phyloP scores from a whole-genome alignment of 1,284 basidiomycete species.

The Tylopilus sp. region DNA sequence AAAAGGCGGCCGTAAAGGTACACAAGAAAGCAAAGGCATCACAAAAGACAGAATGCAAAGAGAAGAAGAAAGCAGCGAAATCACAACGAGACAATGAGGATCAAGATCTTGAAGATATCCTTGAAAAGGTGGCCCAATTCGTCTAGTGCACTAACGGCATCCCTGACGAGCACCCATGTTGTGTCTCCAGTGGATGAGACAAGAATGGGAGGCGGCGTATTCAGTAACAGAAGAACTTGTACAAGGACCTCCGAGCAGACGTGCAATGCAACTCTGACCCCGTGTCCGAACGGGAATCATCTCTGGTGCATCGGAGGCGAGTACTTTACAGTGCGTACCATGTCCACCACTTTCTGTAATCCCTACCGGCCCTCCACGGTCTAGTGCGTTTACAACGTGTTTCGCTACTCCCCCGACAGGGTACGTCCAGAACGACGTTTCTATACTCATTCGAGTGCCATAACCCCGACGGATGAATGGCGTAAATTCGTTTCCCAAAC shows the following conservation, averaged over 20 bases:
- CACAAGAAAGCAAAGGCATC: constrained; percentile 70
- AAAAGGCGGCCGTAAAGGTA: constrained; percentile 58
- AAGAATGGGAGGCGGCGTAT: constrained; percentile 72
- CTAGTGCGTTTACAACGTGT: constrained; percentile 77
- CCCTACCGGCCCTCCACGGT: background rate
- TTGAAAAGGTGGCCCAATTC: constrained; percentile 56
- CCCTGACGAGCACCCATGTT: background rate
- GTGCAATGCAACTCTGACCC: constrained; percentile 76
- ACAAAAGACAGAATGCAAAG: constrained; percentile 68
- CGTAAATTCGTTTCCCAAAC: constrained; percentile 77
- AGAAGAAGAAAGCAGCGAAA: constrained; percentile 53
- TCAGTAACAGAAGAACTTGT: constrained; percentile 74
- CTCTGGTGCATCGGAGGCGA: constrained; percentile 83
- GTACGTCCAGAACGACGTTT: constrained; percentile 26
- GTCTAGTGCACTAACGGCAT: background rate
- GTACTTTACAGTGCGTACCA: constrained; percentile 68
- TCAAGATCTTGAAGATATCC: constrained; percentile 71
- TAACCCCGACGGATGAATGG: constrained; percentile 61
- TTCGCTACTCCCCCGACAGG: constrained; percentile 79
- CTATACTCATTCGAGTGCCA: background rate
- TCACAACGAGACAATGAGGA: constrained; percentile 50
- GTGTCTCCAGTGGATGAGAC: constrained; percentile 55
- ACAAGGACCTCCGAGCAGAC: constrained; percentile 72
- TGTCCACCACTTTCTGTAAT: background rate
- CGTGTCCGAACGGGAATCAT: constrained; percentile 75